Evolutionary conservation across 768 basidiomycete genomes (phyloP).

Genomic region (Trametes punicea): DNA sequence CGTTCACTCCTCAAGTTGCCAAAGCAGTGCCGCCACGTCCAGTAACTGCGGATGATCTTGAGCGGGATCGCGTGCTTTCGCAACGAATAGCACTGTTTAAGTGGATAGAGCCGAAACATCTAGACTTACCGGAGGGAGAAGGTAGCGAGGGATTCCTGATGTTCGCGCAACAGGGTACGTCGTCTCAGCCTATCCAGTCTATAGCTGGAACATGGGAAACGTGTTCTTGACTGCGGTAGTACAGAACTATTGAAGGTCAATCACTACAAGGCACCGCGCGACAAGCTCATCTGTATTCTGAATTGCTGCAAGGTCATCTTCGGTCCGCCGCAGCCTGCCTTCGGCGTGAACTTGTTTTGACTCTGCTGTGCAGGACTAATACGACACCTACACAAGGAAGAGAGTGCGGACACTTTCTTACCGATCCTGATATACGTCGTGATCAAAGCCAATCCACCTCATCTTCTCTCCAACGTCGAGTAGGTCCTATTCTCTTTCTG

Average conservation of each 20-base stretch:
- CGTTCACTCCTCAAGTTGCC: conserved; percentile 84
- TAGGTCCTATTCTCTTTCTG: conserved; percentile 35
- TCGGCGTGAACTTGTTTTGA: conserved; percentile 6
- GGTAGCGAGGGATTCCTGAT: conserved; percentile 77
- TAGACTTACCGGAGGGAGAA: conserved; percentile 83
- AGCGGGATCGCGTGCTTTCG: conserved; percentile 84
- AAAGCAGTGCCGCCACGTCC: conserved; percentile 64
- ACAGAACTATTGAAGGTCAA: conserved; percentile 93
- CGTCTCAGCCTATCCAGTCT: neutral
- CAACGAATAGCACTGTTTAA: conserved; percentile 89
- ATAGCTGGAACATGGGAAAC: neutral
- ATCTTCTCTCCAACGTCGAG: conserved; percentile 95
- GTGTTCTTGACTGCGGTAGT: neutral
- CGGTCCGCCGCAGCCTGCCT: conserved; percentile 50
- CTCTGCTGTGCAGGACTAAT: conserved; percentile 64
- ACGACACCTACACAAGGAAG: conserved; percentile 78
- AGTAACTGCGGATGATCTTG: conserved; percentile 93
- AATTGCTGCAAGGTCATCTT: conserved; percentile 99
- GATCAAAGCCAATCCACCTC: conserved; percentile 88
- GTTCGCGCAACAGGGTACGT: conserved; percentile 82
- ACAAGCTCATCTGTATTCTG: conserved; percentile 95
- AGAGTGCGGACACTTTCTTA: conserved; percentile 92
- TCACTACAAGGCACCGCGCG: conserved; percentile 97
- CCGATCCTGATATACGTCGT: conserved; percentile 94
- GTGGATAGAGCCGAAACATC: conserved; percentile 86